Evolutionary conservation across 2,329 filamentous ascomycete genomes (phyloP).

Genomic region (Didymellaceae sp.): DNA sequence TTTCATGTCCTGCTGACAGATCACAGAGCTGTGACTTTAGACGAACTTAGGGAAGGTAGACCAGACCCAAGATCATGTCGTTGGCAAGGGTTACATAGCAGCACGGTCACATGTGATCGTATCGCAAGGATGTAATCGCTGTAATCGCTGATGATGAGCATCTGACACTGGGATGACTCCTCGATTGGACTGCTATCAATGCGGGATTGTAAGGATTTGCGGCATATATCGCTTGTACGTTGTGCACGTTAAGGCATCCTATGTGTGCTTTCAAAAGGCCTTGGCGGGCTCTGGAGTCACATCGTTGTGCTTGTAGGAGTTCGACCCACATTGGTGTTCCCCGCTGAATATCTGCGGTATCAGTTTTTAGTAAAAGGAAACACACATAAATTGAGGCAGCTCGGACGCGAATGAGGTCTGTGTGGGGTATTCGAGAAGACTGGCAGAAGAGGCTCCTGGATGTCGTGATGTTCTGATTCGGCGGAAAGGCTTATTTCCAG

Average conservation of each 20-base stretch:
- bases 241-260: not conserved
- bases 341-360: slow-evolving; percentile 17
- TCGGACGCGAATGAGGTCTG: slow-evolving; percentile 22
- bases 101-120: not conserved
- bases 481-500: slow-evolving; percentile 21
- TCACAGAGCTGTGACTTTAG: not conserved
- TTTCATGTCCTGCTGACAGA: not conserved
- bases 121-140: not conserved
- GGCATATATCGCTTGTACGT: not conserved
- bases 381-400: slow-evolving; percentile 18
- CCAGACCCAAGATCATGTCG: not conserved
- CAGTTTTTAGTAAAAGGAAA: slow-evolving; percentile 21
- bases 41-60: not conserved
- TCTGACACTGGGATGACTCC: not conserved
- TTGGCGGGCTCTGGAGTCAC: not conserved
- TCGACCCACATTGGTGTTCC: not conserved
- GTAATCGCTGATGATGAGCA: not conserved
- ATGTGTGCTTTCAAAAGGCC: not conserved
- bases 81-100: slow-evolving; percentile 8
- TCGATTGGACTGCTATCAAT: not conserved
- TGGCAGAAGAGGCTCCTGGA: slow-evolving; percentile 1
- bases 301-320: not conserved
- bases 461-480: slow-evolving; percentile 8
- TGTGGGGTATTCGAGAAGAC: slow-evolving; percentile 13
- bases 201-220: slow-evolving; percentile 1